Conservation (phyloP, 75 land plant genomes). For the Adiantum capillusveneris region DNA sequence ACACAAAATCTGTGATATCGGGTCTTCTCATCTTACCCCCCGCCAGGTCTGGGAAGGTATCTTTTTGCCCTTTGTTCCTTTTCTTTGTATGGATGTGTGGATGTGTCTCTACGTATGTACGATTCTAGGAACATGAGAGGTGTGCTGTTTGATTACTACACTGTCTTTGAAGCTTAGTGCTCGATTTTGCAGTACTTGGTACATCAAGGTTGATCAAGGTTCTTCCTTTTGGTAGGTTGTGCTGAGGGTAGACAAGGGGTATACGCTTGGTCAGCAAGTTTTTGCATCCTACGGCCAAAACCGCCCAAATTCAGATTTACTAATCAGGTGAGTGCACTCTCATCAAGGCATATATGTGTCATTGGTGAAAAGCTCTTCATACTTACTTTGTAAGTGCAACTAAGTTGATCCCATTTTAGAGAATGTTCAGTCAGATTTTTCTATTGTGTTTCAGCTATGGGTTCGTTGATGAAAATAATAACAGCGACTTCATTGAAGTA, state of each 20-base stretch:
- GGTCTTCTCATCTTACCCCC: no score
- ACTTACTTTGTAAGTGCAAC: no score
- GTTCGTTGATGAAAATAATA: conserved; percentile 22
- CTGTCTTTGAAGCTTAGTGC: not conserved
- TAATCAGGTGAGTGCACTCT: conserved; percentile 39
- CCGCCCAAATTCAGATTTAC: conserved; percentile 26
- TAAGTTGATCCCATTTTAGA: no score
- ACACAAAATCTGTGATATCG: no score
- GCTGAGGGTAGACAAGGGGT: conserved; percentile 17
- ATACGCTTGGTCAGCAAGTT: conserved; percentile 25
- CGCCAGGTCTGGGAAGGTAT: no score
- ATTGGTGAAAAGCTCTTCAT: no score
- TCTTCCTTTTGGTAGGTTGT: conserved; percentile 14
- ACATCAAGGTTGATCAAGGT: not conserved
- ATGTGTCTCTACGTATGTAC: not conserved
- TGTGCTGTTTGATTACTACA: no score
- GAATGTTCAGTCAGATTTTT: no score
- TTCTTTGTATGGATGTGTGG: not conserved
- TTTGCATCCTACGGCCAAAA: conserved; percentile 26
- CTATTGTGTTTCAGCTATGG: conserved; percentile 29
- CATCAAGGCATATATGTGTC: no score
- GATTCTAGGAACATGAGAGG: not conserved
- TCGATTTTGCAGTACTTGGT: not conserved
- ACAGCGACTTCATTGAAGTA: conserved; percentile 19
- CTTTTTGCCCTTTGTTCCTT: no score